phyloP scores from a whole-genome alignment of 768 basidiomycete genomes.

The Boletus reticuloceps region DNA sequence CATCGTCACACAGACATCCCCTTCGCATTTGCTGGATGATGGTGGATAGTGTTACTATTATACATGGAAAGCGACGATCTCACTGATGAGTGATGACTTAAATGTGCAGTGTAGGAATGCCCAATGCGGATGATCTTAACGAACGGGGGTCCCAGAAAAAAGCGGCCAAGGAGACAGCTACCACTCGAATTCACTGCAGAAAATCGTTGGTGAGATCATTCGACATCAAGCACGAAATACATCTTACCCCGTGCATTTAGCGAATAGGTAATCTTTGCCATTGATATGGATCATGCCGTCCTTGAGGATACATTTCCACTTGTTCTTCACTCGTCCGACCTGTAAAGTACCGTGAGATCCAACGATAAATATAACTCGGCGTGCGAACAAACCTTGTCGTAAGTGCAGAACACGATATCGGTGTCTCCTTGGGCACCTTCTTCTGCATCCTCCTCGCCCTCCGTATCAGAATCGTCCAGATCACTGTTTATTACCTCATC shows the following conservation, averaged over 20 bases:
- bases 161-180: conserved; percentile 19
- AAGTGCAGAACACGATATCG: conserved; percentile 97
- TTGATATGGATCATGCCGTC: conserved; percentile 98
- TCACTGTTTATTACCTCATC: conserved; percentile 97
- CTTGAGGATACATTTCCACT: conserved; percentile 98
- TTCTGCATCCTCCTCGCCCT: conserved; percentile 80
- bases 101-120: conserved; percentile 23
- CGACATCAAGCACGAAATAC: background rate
- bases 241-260: conserved; percentile 91
- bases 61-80: conserved; percentile 22
- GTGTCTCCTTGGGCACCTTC: conserved; percentile 71
- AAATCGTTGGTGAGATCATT: background rate
- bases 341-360: conserved; percentile 30
- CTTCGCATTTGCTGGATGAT: conserved; percentile 4
- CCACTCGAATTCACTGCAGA: conserved; percentile 45
- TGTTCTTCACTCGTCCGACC: conserved; percentile 99
- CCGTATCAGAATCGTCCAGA: conserved; percentile 91
- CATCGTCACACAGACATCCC: background rate
- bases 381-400: conserved; percentile 77
- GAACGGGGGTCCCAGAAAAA: conserved; percentile 2
- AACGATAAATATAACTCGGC: background rate
- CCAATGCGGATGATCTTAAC: conserved; percentile 23
- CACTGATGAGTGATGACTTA: conserved; percentile 19
- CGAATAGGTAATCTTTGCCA: conserved; percentile 95
- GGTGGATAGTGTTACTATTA: conserved; percentile 16